Evolutionary conservation across 75 land plant genomes (phyloP).

Genomic region (Sequoiadendron giganteum): DNA sequence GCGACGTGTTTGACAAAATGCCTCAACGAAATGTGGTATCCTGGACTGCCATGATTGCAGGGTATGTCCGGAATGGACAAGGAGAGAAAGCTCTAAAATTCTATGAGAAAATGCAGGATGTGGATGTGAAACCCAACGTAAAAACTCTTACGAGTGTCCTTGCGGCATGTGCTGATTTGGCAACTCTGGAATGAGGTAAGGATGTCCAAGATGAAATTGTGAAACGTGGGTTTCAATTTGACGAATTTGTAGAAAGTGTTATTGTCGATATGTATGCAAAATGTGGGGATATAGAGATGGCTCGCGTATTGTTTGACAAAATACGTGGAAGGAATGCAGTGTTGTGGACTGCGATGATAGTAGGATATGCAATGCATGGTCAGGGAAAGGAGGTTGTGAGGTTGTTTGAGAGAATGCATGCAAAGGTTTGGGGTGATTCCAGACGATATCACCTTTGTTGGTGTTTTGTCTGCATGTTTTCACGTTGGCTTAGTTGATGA

Average conservation of each 20-base stretch:
- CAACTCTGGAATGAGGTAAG: constrained; percentile 38
- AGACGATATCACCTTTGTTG: constrained; percentile 5
- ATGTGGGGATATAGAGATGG: constrained; percentile 14
- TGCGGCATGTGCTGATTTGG: constrained; percentile 56
- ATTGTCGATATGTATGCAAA: constrained; percentile 25
- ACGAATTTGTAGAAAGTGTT: constrained; percentile 13
- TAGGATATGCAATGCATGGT: constrained; percentile 19
- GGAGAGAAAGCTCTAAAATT: background rate
- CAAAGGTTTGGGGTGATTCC: background rate
- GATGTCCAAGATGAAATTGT: constrained; percentile 36
- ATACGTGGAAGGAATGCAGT: constrained; percentile 9
- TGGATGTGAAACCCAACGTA: constrained; percentile 27
- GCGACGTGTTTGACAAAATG: background rate
- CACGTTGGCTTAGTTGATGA: constrained; percentile 10
- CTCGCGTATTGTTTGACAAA: constrained; percentile 20
- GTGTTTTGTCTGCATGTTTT: constrained; percentile 11
- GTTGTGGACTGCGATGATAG: constrained; percentile 21
- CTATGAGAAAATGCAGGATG: background rate
- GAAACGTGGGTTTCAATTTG: background rate
- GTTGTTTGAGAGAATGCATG: constrained; percentile 11
- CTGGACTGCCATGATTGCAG: constrained; percentile 20
- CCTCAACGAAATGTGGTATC: constrained; percentile 1
- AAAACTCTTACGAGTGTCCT: constrained; percentile 53
- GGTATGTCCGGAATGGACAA: constrained; percentile 12
- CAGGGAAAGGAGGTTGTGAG: constrained; percentile 15